Evolutionary conservation across 495 filamentous ascomycete genomes (phyloP), one percentile per base, ranked within the genome.

Genomic region (Xylaria sp.): DNA sequence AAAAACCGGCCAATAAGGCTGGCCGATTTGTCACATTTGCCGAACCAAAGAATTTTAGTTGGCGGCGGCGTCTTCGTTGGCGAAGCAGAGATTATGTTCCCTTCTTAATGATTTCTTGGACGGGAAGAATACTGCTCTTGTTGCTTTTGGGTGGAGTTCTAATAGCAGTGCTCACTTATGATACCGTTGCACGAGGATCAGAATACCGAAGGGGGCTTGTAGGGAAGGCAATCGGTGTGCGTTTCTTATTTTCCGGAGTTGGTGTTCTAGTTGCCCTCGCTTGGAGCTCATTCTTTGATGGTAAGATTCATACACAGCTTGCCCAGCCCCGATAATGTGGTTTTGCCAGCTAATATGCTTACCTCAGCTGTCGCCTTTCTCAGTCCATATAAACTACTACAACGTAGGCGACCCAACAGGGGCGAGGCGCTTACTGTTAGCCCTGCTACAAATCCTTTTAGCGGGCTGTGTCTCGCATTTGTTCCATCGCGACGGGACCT

Each of bases 281-380:
- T 33, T 85, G 82, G 81, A 71, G 75, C 0, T 73, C 75, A 6
- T 80, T 80, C 69, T 80, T 80, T 26, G 57, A 76, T 48, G 72
- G 80, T 76, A 31, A 71, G 74, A 73, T 33, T 29, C 41, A 21
- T 26, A 26, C 15, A 44, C 15, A 26, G 15, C 29, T 29, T 29
- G 14, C 26, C 52, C 2, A 6, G 4, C 61, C 66, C 14, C 43
- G 37, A 35, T 50, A 35, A 43, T 29, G 0, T 35, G 37, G 9
- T 1, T 37, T 44, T n/a, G 9, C 29, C 8, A n/a, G 21, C 72
- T 75, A 41, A 78, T 50, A n/a, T 14, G 8, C 21, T 7, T 66
- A 37, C 6, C 41, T 19, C 21, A 80, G 78, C 76, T 37, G 67
- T 78, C 50, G 66, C 78, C 0, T 75, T 78, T 37, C 52, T 77